Percentiles rank a stretch among this genome's conserved stretches.
phyloP scores from a whole-genome alignment of 129 eudicot genomes.

The Scalesia atractyloides region DNA sequence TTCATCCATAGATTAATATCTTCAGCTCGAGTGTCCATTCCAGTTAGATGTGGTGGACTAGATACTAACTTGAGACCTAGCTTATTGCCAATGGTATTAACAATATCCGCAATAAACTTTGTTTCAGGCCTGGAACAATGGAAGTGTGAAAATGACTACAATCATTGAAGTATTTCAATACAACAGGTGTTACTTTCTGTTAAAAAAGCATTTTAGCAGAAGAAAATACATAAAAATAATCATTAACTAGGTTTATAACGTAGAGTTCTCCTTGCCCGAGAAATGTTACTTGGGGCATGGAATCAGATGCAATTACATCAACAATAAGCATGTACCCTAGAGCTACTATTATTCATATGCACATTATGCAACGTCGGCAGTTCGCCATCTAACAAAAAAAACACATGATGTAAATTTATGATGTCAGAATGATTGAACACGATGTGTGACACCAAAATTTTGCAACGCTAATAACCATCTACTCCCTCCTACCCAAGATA shows the following conservation, averaged over 20 bases:
- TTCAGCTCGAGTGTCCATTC: constrained; percentile 33
- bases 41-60: constrained; percentile 38
- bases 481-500: constrained; percentile 2
- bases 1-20: constrained; percentile 33
- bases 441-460: background rate
- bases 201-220: too few relatives aligned
- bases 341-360: background rate
- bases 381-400: constrained; percentile 2
- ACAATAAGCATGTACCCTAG: background rate
- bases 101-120: constrained; percentile 36
- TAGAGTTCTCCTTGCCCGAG: too few relatives aligned
- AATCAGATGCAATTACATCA: background rate
- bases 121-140: constrained; percentile 35
- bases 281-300: too few relatives aligned
- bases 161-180: too few relatives aligned
- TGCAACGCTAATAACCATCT: background rate
- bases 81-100: constrained; percentile 33
- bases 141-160: background rate
- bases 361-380: background rate
- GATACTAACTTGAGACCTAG: constrained; percentile 34
- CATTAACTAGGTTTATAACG: too few relatives aligned
- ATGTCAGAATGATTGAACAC: background rate
- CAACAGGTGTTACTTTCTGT: too few relatives aligned
- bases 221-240: too few relatives aligned
- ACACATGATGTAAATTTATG: background rate